Conservation (phyloP, 148 eudicot genomes). For the Persicaria maculosa region DNA sequence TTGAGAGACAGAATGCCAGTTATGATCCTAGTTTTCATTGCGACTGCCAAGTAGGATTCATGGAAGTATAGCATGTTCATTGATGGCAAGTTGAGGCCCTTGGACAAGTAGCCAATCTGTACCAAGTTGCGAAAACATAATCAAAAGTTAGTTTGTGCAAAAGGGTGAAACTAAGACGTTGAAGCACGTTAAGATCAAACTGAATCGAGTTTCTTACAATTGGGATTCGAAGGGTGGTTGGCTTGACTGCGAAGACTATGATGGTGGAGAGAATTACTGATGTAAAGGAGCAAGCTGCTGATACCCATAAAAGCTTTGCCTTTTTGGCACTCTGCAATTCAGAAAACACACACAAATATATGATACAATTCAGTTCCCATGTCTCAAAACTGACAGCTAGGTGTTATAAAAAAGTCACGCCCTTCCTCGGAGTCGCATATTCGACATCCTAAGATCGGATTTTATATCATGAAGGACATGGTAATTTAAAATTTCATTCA, state of each 20-base stretch:
- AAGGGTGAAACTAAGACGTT: neutral
- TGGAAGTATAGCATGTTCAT: no score
- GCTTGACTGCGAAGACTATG: neutral
- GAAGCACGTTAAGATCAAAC: neutral
- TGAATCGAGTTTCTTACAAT: neutral
- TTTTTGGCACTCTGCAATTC: conserved; percentile 55
- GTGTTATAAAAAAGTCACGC: neutral
- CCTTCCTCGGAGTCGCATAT: neutral
- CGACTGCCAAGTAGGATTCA: conserved; percentile 41
- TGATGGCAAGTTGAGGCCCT: conserved; percentile 66
- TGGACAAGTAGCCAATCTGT: conserved; percentile 52
- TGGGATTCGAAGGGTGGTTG: neutral
- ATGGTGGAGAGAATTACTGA: conserved; percentile 35
- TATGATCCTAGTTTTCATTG: conserved; percentile 43
- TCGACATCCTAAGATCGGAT: no score
- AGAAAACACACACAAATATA: neutral
- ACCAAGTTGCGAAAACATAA: neutral
- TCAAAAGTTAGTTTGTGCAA: neutral
- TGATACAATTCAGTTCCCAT: no score
- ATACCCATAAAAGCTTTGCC: conserved; percentile 64
- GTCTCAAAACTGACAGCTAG: neutral
- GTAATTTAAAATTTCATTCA: no score
- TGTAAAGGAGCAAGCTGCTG: conserved; percentile 61
- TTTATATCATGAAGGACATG: no score
- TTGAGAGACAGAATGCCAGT: conserved; percentile 60